Evolutionary conservation across 2,329 filamentous ascomycete genomes (phyloP).

Genomic region (Botrytis byssoidea): DNA sequence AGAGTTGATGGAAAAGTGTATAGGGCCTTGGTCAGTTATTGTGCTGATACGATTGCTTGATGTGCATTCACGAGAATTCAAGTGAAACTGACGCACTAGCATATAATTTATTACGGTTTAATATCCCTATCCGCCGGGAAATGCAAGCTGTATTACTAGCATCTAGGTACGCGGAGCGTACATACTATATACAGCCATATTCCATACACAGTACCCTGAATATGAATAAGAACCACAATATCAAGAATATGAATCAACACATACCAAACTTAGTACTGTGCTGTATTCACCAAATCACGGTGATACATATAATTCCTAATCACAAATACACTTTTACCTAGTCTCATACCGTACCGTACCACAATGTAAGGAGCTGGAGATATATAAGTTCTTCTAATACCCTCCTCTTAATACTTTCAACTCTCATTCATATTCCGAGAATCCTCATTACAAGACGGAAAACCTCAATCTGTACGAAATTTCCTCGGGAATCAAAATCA

Average conservation of each 20-base stretch:
- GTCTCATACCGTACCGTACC: background rate
- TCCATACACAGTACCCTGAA: background rate
- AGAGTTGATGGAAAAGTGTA: too few species aligned
- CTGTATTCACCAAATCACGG: background rate
- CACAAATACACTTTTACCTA: too few species aligned
- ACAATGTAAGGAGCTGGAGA: background rate
- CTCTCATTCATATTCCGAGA: background rate
- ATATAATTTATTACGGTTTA: too few species aligned
- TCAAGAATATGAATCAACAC: background rate
- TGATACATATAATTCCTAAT: too few species aligned
- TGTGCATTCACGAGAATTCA: too few species aligned
- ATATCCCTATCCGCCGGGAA: too few species aligned
- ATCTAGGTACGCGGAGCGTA: too few species aligned
- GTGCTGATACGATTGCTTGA: too few species aligned
- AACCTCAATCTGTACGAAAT: background rate
- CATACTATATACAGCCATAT: too few species aligned
- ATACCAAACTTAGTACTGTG: background rate
- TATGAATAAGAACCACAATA: background rate
- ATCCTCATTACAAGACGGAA: background rate
- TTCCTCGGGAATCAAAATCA: background rate
- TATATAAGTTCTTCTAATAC: background rate
- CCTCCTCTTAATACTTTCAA: background rate
- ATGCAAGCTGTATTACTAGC: too few species aligned
- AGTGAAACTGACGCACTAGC: too few species aligned
- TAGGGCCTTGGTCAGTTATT: too few species aligned